Evolutionary conservation across 371 early-diverging fungal genomes (phyloP).

Genomic region (Blakeslea trispora): DNA sequence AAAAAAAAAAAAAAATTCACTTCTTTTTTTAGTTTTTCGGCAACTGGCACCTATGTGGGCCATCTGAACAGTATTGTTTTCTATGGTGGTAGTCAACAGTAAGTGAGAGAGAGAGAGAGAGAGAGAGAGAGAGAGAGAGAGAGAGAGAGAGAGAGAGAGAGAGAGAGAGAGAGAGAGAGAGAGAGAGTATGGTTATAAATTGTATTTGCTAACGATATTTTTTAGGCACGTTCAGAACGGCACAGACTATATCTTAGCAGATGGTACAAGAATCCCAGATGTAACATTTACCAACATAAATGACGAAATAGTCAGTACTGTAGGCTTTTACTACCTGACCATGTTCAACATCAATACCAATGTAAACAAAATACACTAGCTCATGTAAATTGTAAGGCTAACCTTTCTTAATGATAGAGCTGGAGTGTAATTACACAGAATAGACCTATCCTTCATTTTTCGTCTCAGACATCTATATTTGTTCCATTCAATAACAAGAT

Average conservation of each 20-base stretch:
- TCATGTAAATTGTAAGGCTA: too few relatives aligned
- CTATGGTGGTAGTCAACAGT: constrained; percentile 12
- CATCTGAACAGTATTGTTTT: constrained; percentile 1
- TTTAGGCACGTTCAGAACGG: constrained; percentile 4
- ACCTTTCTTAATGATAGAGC: too few relatives aligned
- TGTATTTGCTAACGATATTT: too few relatives aligned
- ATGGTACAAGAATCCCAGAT: background rate
- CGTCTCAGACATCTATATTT: background rate
- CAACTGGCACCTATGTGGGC: background rate
- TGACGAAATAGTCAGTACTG: background rate
- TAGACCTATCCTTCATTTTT: constrained; percentile 3
- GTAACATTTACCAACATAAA: constrained; percentile 8
- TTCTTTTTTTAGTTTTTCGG: constrained; percentile 1
- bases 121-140: too few relatives aligned
- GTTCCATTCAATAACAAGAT: constrained; percentile 1
- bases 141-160: too few relatives aligned
- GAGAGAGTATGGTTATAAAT: too few relatives aligned
- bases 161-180: too few relatives aligned
- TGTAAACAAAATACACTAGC: too few relatives aligned
- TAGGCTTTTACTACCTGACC: constrained; percentile 8
- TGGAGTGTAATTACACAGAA: too few relatives aligned
- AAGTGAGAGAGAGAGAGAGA: too few relatives aligned
- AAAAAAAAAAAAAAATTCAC: too few relatives aligned
- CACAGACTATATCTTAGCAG: background rate
- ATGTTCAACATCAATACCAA: too few relatives aligned